A percentile compares a stretch with the other conserved stretches of the same genome.
Evolutionary conservation across 2,329 filamentous ascomycete species (phyloP).

Genomic region (Fusarium equiseti): DNA sequence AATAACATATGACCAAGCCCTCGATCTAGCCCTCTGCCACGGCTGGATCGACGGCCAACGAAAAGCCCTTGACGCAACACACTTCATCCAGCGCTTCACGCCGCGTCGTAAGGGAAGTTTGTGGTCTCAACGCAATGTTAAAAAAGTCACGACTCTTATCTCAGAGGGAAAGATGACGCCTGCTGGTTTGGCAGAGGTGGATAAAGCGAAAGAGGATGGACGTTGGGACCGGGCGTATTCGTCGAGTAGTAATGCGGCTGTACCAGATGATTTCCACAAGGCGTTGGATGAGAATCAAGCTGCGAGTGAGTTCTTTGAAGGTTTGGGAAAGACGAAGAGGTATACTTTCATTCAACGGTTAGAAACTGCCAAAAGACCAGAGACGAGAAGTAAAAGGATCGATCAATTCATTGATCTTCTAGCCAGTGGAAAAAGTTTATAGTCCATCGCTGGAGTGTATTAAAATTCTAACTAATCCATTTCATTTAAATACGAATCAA

Average conservation of each 20-base stretch:
- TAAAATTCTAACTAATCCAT: neutral
- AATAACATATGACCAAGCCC: conserved; percentile 63
- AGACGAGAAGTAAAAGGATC: conserved; percentile 55
- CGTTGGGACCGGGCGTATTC: conserved; percentile 70
- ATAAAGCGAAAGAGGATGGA: conserved; percentile 68
- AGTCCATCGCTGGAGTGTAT: conserved; percentile 44
- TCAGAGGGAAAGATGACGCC: conserved; percentile 62
- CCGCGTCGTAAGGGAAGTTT: conserved; percentile 66
- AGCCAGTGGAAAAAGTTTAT: conserved; percentile 41
- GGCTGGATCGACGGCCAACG: conserved; percentile 74
- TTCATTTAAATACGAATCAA: neutral
- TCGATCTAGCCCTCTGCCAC: conserved; percentile 69
- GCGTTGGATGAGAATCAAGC: conserved; percentile 57
- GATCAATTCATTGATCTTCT: conserved; percentile 57
- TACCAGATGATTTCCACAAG: conserved; percentile 62
- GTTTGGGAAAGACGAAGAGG: conserved; percentile 58
- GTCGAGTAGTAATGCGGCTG: conserved; percentile 59
- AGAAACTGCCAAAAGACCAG: conserved; percentile 55
- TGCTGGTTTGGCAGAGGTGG: conserved; percentile 62
- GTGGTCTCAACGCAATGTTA: conserved; percentile 72
- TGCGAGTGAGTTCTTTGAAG: conserved; percentile 55
- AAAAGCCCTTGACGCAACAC: conserved; percentile 56
- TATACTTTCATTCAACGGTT: conserved; percentile 62
- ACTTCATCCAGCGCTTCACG: conserved; percentile 69
- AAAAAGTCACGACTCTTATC: conserved; percentile 60